Percentiles rank a stretch among this genome's conserved stretches.
Conservation (phyloP, 2,329 filamentous ascomycete genomes). For the Cercospora canescens region DNA sequence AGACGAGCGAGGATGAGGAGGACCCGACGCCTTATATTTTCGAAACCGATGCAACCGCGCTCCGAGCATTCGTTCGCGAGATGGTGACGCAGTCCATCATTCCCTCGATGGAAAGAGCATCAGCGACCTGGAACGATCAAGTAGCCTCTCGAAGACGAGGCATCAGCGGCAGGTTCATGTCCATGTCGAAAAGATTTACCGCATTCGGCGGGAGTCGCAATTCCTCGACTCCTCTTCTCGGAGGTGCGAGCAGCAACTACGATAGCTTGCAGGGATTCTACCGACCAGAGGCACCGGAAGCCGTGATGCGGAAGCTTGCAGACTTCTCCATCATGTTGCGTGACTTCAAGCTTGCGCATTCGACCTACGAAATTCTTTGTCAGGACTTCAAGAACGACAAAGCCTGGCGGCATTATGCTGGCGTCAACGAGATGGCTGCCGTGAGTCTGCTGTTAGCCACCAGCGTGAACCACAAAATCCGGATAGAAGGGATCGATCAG, state of each 20-base stretch:
- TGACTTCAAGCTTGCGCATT: conserved; percentile 90
- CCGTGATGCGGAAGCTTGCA: conserved; percentile 86
- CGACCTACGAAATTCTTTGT: conserved; percentile 86
- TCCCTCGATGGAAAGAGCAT: conserved; percentile 91
- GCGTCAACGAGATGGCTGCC: conserved; percentile 92
- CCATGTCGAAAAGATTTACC: conserved; percentile 85
- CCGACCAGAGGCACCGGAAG: conserved; percentile 78
- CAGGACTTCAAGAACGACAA: conserved; percentile 93
- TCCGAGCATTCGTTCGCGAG: conserved; percentile 87
- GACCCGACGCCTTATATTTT: conserved; percentile 78
- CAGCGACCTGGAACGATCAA: conserved; percentile 95
- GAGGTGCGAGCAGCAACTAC: conserved; percentile 66
- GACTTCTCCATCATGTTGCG: conserved; percentile 97
- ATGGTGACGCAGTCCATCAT: conserved; percentile 94
- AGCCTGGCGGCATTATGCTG: conserved; percentile 93
- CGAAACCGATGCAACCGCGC: conserved; percentile 85
- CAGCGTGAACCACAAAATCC: conserved; percentile 70
- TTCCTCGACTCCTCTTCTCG: conserved; percentile 51
- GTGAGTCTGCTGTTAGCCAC: conserved; percentile 78
- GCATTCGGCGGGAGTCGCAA: conserved; percentile 68
- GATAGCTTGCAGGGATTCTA: conserved; percentile 79
- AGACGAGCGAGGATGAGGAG: conserved; percentile 66
- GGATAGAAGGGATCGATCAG: conserved; percentile 78
- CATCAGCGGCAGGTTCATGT: conserved; percentile 90
- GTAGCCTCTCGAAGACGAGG: conserved; percentile 87